These are phyloP conservation scores for Cladosporium austrohemisphaericum DNA, from an alignment of 2,329 filamentous ascomycete genomes.

Conservation along the genomic window DNA sequence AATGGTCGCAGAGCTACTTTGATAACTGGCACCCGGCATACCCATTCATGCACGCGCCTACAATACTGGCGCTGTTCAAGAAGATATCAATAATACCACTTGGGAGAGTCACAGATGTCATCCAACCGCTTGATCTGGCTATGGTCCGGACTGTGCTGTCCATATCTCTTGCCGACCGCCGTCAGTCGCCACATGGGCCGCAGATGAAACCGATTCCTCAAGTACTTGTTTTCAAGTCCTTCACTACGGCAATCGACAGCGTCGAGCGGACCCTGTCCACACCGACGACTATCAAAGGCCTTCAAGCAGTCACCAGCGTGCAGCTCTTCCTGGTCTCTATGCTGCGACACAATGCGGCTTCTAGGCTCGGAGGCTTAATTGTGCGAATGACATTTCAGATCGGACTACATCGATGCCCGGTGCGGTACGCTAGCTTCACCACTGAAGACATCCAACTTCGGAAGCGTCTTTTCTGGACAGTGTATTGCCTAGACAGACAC, in stretches of 20 bases:
- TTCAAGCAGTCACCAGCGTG: constrained; percentile 52
- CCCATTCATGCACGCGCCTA: constrained; percentile 55
- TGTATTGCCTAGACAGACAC: constrained; percentile 54
- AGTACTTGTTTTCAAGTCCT: constrained; percentile 45
- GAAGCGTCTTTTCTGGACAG: constrained; percentile 55
- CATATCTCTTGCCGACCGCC: constrained; percentile 52
- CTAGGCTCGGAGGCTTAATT: constrained; percentile 53
- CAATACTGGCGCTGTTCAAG: constrained; percentile 48
- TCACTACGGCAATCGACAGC: constrained; percentile 50
- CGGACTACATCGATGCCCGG: constrained; percentile 57
- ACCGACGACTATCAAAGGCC: constrained; percentile 45
- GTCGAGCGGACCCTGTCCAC: constrained; percentile 46
- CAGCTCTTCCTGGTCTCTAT: constrained; percentile 56
- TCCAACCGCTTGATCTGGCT: constrained; percentile 38
- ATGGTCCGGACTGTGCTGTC: constrained; percentile 51
- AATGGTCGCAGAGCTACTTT: constrained; percentile 54
- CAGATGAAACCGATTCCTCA: constrained; percentile 36
- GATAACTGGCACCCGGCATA: constrained; percentile 57
- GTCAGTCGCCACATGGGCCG: constrained; percentile 36
- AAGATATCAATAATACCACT: constrained; percentile 35
- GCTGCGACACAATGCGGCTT: constrained; percentile 55
- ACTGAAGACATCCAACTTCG: constrained; percentile 46
- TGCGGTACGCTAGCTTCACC: constrained; percentile 50
- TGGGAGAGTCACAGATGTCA: constrained; percentile 19
- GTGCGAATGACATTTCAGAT: constrained; percentile 55